These are phyloP conservation scores for Neopestalotiopsis rosae DNA, from an alignment of 2,329 filamentous ascomycete genomes.

Conservation along the genomic window DNA sequence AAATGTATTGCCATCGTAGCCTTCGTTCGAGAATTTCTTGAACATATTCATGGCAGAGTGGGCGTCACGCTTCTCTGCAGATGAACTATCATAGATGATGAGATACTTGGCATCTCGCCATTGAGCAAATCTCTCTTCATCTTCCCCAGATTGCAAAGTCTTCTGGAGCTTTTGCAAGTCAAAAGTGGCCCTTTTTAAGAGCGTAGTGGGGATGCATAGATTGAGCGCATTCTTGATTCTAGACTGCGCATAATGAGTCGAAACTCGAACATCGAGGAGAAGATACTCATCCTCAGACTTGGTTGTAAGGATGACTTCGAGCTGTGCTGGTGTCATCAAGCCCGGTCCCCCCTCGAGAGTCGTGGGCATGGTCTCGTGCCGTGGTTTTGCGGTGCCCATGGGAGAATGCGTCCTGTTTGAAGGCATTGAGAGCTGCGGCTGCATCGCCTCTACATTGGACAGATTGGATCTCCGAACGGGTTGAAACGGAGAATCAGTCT, in stretches of 20 bases:
- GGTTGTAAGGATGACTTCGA: conserved; percentile 61
- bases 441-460: conserved; percentile 54
- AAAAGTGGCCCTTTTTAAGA: conserved; percentile 89
- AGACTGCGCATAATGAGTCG: conserved; percentile 78
- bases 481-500: conserved; percentile 39
- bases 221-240: conserved; percentile 84
- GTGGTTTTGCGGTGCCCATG: conserved; percentile 32
- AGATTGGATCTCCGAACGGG: conserved; percentile 36
- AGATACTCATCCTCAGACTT: conserved; percentile 55
- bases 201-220: conserved; percentile 91
- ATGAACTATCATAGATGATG: conserved; percentile 84
- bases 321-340: conserved; percentile 58
- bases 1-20: conserved; percentile 74
- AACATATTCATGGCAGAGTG: conserved; percentile 82
- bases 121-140: conserved; percentile 74
- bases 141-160: conserved; percentile 77
- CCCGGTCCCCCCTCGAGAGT: conserved; percentile 52
- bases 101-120: conserved; percentile 81
- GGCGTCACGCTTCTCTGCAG: conserved; percentile 80
- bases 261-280: conserved; percentile 84
- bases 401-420: conserved; percentile 51
- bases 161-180: conserved; percentile 86
- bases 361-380: conserved; percentile 60
- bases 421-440: conserved; percentile 61
- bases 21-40: conserved; percentile 89